Evolutionary conservation across 208 protist genomes (phyloP), one percentile per base, ranked within the genome.

Genomic region (Trypanosoma rangeli): DNA sequence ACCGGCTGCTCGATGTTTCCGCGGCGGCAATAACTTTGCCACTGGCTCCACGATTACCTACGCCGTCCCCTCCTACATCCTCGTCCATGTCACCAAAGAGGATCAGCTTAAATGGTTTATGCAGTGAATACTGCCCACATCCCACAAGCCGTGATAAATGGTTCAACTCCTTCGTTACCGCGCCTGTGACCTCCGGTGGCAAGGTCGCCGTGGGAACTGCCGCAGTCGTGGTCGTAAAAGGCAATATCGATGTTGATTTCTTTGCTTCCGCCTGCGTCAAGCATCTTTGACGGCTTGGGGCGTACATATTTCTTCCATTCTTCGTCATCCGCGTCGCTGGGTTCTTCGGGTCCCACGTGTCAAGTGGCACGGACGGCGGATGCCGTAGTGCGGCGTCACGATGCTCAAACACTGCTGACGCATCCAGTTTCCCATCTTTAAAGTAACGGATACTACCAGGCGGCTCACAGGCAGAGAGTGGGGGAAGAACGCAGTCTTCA

Each of bases 231-330:
- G 0, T 64, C 52, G 20, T 59, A 42, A 8, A 39, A 12, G 35
- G 22, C 28, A 26, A 24, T 67, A 18, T 3, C n/a, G 64, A 33
- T 29, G 15, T 20, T 33, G 48, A 7, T 13, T 8, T 26, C 10
- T 18, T 65, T 70, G 48, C 37, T 53, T 63, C 29, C 49, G 31
- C 4, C 1, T 52, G 18, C 50, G 22, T 63, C 35, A 50, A 18
- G 16, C 13, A 2, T 39, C 54, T 16, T n/a, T 31, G 29, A 8
- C 35, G n/a, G 26, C 29, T 37, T 61, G 46, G 5, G 20, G 49
- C 28, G 59, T 91, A 94, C 53, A 92, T 81, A 76, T 94, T 86
- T 39, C 68, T 64, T n/a, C 81, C 83, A 48, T 79, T 87, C 12
- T 28, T 66, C 18, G 85, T 89, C 55, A 91, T 59, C 46, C 86